Evolutionary conservation across 768 basidiomycete species (phyloP), one percentile per base, ranked within the genome.

Genomic region (Antrodiella citrinella): DNA sequence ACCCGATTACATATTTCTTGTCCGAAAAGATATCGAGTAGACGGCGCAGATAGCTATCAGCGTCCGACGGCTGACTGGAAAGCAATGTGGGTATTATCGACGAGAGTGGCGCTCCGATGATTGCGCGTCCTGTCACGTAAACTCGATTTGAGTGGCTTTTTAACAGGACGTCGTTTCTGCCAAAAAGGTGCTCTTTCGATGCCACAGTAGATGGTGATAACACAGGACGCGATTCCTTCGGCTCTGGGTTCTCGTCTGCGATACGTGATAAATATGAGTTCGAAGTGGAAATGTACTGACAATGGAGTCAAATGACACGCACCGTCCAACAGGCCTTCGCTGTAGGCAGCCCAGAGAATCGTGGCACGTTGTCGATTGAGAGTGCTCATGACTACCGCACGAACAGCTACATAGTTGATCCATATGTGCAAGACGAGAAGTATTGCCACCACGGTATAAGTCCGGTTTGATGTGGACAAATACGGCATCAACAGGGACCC

Each of bases 321-420:
- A 35, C 30, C 30, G 30, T 35, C 51, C 25, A 47, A 48, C 15
- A 45, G 44, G 3, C 40, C 40, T 4, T 51, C 52, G 35, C 69
- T 57, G 58, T 71, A 81, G 1, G 56, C 47, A 4, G 65, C 57
- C 82, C 82, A 86, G 7, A 73, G 70, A 38, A 83, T 69, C 21
- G 64, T 67, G 0, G 77, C 65, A 2, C 84, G 74, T 61, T 84
- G 81, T 22, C 75, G 72, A 53, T 84, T 86, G 21, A 84, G 68
- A 1, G 79, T 68, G 23, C 76, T 75, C 26, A 86, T 65, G 7
- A 71, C 70, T 19, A 86, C 70, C 0, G 75, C 76, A 9, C 76
- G 73, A 12, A 86, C 79, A 11, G 76, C 84, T 13, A 75, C 52
- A 55, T 81, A 83, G 57, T 86, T 86, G 42, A 78, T 68, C 13